Percentiles rank a stretch among this genome's conserved stretches.
phyloP scores from a whole-genome alignment of 441 rosid genomes.

The Erodium texanum region DNA sequence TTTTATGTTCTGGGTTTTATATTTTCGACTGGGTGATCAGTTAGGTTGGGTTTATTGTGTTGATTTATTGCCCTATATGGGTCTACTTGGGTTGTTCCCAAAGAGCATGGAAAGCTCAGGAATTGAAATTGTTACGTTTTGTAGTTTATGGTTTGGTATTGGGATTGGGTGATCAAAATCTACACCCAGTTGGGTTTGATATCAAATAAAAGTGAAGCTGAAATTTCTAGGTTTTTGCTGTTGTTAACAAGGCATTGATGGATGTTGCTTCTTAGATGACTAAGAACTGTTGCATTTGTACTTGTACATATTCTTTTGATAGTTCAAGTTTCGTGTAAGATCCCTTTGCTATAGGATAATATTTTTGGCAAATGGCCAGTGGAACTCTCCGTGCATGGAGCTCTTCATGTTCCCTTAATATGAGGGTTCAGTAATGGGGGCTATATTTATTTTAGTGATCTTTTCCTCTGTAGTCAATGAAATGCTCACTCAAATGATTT shows the following conservation, averaged over 20 bases:
- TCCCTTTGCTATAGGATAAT: too few species aligned
- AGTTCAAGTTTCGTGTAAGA: neutral
- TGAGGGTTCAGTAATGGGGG: neutral
- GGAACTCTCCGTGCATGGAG: neutral
- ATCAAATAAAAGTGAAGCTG: neutral
- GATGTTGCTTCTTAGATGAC: neutral
- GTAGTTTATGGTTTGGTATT: neutral
- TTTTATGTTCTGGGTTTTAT: neutral
- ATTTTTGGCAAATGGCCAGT: too few species aligned
- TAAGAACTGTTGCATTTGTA: neutral
- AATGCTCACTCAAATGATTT: too few species aligned
- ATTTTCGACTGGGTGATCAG: neutral
- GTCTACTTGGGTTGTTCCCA: neutral
- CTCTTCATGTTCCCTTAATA: neutral
- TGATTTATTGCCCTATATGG: neutral
- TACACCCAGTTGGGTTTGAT: neutral
- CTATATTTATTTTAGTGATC: neutral
- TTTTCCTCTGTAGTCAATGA: neutral
- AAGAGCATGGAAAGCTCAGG: neutral
- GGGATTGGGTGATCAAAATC: slow-evolving; percentile 3
- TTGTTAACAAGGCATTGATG: neutral
- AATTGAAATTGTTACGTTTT: neutral
- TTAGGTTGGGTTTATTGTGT: neutral
- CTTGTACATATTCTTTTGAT: neutral
- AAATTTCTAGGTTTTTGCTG: neutral